Conservation (phyloP, 305 asterid genomes). For the Rubia peregrina region DNA sequence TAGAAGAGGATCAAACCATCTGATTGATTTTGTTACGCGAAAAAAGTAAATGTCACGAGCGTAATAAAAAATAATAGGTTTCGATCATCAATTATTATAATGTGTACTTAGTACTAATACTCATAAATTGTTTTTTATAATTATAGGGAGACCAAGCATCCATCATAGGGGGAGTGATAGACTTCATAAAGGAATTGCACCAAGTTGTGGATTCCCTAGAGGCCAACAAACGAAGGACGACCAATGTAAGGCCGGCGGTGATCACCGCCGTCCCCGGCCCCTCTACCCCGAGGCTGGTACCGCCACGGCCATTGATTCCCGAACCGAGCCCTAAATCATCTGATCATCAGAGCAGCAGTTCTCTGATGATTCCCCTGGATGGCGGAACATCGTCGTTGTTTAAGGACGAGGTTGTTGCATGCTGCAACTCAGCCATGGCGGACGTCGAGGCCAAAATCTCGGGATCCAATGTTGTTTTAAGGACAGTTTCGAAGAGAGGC, state of each 20-base stretch:
- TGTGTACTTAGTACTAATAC: neutral
- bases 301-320: slow-evolving; percentile 29
- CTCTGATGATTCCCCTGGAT: slow-evolving; percentile 14
- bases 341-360: neutral
- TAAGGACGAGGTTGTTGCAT: slow-evolving; percentile 63
- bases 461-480: slow-evolving; percentile 62
- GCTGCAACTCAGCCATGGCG: slow-evolving; percentile 73
- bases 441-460: slow-evolving; percentile 78
- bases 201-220: slow-evolving; percentile 65
- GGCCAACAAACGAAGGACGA: slow-evolving; percentile 59
- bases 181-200: slow-evolving; percentile 85
- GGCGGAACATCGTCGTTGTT: slow-evolving; percentile 19
- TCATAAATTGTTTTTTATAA: neutral
- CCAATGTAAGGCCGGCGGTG: slow-evolving; percentile 18
- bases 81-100: neutral
- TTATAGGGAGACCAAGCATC: slow-evolving; percentile 73
- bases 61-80: neutral
- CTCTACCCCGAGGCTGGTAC: slow-evolving; percentile 37
- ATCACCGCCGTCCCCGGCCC: neutral
- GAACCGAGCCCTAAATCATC: slow-evolving; percentile 41
- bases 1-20: neutral
- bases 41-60: neutral
- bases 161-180: slow-evolving; percentile 74
- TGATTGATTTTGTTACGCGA: neutral
- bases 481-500: slow-evolving; percentile 56